A percentile compares a stretch with the other conserved stretches of the same genome.
Evolutionary conservation across 2,329 filamentous ascomycete genomes (phyloP).

Genomic region (Cordyceps javanica): DNA sequence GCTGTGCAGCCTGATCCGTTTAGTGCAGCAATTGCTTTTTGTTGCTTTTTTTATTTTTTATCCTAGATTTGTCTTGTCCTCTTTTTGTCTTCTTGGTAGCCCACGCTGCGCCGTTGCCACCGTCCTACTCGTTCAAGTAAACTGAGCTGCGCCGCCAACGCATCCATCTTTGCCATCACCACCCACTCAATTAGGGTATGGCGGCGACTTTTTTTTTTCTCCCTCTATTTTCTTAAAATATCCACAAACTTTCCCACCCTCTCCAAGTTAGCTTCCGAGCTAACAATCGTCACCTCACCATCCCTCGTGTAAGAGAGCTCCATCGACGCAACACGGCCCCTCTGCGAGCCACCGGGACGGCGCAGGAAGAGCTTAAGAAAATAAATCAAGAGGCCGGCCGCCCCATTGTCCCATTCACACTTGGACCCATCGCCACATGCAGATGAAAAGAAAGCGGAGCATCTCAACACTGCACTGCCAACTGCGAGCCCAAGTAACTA

Average conservation of each 20-base stretch:
- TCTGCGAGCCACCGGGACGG: background rate
- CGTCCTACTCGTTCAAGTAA: no score
- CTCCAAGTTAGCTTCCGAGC: background rate
- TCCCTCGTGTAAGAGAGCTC: slow-evolving; percentile 12
- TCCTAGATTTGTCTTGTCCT: no score
- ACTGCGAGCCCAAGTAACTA: background rate
- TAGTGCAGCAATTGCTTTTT: no score
- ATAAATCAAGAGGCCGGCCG: background rate
- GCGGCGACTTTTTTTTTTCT: no score
- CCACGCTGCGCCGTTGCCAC: no score
- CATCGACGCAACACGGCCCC: slow-evolving; percentile 5
- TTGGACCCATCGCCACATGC: background rate
- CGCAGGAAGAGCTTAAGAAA: background rate
- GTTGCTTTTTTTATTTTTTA: no score
- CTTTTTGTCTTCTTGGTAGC: no score
- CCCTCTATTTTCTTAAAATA: no score
- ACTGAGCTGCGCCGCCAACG: background rate
- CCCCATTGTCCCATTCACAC: slow-evolving; percentile 1
- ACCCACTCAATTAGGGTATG: no score
- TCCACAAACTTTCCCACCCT: background rate
- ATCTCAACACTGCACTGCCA: slow-evolving; percentile 3
- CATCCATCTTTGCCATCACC: background rate
- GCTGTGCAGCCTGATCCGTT: background rate
- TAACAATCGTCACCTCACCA: background rate
- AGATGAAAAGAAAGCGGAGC: slow-evolving; percentile 7